Evolutionary conservation across 2,329 filamentous ascomycete species (phyloP).

Genomic region (Malbranchea zuffiana): DNA sequence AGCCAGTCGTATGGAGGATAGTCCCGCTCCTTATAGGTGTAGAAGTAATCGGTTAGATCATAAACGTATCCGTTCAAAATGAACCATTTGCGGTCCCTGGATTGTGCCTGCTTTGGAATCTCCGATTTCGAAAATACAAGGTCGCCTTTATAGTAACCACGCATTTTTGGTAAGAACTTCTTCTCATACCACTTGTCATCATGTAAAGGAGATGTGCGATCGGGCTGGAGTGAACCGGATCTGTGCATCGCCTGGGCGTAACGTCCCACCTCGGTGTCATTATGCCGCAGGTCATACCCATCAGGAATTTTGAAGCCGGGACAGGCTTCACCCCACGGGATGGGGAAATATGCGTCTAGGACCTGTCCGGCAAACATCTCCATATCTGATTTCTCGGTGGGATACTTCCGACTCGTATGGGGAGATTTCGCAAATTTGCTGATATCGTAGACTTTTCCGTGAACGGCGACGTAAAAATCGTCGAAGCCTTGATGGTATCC

Average conservation of each 20-base stretch:
- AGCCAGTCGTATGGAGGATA: slow-evolving; percentile 57
- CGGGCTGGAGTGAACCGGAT: slow-evolving; percentile 52
- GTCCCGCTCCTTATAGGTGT: slow-evolving; percentile 54
- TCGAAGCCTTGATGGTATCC: slow-evolving; percentile 55
- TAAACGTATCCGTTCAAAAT: slow-evolving; percentile 67
- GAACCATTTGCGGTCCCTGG: slow-evolving; percentile 65
- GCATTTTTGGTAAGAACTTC: slow-evolving; percentile 65
- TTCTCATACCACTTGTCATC: slow-evolving; percentile 65
- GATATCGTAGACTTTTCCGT: slow-evolving; percentile 84
- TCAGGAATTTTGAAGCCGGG: slow-evolving; percentile 55
- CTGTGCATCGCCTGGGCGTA: slow-evolving; percentile 52
- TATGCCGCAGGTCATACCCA: slow-evolving; percentile 41
- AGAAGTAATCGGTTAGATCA: slow-evolving; percentile 85
- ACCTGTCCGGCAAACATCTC: slow-evolving; percentile 63
- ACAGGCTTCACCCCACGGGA: slow-evolving; percentile 66
- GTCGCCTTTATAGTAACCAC: slow-evolving; percentile 76
- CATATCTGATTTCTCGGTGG: slow-evolving; percentile 48
- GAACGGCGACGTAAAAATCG: slow-evolving; percentile 80
- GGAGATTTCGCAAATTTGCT: slow-evolving; percentile 74
- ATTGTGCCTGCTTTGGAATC: slow-evolving; percentile 54
- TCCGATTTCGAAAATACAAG: slow-evolving; percentile 57
- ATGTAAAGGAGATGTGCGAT: slow-evolving; percentile 48
- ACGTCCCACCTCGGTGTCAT: slow-evolving; percentile 53
- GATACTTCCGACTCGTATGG: slow-evolving; percentile 54
- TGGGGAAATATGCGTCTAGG: slow-evolving; percentile 74